A percentile compares a stretch with the other conserved stretches of the same genome.
phyloP scores from a whole-genome alignment of 257 asterid genomes.

The Solanum clarkiae region DNA sequence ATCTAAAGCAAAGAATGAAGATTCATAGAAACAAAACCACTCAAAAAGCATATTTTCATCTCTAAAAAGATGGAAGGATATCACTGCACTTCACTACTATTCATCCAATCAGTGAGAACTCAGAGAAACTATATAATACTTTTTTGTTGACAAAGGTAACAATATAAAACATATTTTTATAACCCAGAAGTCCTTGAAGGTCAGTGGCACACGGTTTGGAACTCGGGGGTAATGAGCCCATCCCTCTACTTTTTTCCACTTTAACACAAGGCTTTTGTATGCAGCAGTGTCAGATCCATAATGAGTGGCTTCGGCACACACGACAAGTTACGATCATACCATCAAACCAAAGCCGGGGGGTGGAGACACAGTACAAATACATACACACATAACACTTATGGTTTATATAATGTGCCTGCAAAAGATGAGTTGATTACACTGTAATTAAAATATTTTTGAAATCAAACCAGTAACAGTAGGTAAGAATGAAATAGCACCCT shows the following conservation, averaged over 20 bases:
- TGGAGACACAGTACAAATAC: not conserved
- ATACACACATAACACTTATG: not conserved
- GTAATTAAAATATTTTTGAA: not conserved
- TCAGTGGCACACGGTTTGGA: not conserved
- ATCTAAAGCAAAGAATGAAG: not conserved
- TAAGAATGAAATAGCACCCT: not conserved
- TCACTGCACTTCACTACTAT: not conserved
- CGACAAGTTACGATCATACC: not conserved
- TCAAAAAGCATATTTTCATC: not conserved
- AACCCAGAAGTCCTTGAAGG: not conserved
- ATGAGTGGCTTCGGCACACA: not conserved
- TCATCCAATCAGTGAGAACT: not conserved
- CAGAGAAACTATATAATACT: not conserved
- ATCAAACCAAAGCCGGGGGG: not conserved
- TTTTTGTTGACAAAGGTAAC: too few species aligned
- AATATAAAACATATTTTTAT: not conserved
- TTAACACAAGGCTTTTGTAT: not conserved
- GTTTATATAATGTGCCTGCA: not conserved
- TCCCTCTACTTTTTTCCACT: not conserved
- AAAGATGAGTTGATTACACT: not conserved
- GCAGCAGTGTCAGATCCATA: not conserved
- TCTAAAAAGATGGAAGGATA: not conserved
- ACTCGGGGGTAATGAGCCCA: not conserved
- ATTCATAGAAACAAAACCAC: not conserved
- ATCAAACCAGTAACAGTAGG: not conserved